Conservation (phyloP, 768 basidiomycete genomes). For the Agaricus sinodeliciosus region DNA sequence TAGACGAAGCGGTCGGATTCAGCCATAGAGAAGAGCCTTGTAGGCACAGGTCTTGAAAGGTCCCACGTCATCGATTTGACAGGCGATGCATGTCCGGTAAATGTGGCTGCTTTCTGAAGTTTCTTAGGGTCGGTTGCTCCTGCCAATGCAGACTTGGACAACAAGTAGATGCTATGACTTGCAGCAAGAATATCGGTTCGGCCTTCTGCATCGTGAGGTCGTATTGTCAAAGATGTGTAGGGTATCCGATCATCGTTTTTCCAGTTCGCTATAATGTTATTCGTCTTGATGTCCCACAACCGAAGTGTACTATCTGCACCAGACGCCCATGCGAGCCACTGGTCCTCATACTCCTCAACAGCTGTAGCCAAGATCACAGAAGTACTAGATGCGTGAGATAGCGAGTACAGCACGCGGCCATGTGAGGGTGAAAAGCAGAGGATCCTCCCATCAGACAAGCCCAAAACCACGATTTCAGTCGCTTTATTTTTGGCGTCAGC, state of each 20-base stretch:
- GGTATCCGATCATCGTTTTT: conserved; percentile 54
- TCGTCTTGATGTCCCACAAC: conserved; percentile 50
- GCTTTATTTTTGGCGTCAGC: conserved; percentile 20
- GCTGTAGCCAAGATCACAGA: conserved; percentile 46
- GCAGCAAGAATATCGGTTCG: conserved; percentile 45
- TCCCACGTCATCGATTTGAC: conserved; percentile 50
- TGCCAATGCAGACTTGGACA: conserved; percentile 27
- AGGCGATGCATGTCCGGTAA: conserved; percentile 61
- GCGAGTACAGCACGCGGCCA: conserved; percentile 45
- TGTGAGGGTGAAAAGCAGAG: conserved; percentile 57
- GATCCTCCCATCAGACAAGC: conserved; percentile 55
- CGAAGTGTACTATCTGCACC: conserved; percentile 50
- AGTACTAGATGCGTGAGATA: conserved; percentile 49
- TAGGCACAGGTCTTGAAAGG: conserved; percentile 27
- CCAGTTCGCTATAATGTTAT: conserved; percentile 41
- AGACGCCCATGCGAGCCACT: conserved; percentile 46
- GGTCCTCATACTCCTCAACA: conserved; percentile 22
- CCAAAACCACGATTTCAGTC: conserved; percentile 45
- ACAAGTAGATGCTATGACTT: conserved; percentile 52
- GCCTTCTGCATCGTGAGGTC: conserved; percentile 31
- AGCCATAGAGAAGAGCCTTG: conserved; percentile 53
- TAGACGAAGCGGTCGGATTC: conserved; percentile 58
- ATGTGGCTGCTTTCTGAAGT: conserved; percentile 40
- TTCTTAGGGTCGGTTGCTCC: conserved; percentile 29
- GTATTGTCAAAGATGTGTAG: conserved; percentile 44